Percentiles rank a stretch among this genome's conserved stretches.
These are phyloP conservation scores for Alternaria hordeiaustralica DNA, from an alignment of 2,329 filamentous ascomycete genomes.

Conservation along the genomic window DNA sequence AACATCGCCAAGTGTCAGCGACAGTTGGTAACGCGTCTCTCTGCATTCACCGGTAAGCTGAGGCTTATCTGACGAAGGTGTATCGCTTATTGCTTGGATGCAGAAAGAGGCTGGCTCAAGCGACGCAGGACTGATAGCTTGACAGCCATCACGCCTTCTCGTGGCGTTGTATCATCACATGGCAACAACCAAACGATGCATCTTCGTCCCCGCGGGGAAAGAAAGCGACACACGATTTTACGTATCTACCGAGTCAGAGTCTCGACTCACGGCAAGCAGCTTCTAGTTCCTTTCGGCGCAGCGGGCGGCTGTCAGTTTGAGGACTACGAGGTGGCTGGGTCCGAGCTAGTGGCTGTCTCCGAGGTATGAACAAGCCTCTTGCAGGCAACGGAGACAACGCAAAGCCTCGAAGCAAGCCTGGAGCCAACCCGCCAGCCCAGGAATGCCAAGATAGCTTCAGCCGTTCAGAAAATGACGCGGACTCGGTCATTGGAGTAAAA, in stretches of 20 bases:
- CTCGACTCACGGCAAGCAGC: neutral
- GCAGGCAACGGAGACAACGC: conserved; percentile 21
- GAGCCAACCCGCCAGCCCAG: conserved; percentile 34
- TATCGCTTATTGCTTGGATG: conserved; percentile 8
- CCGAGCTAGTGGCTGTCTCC: conserved; percentile 13
- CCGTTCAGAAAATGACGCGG: conserved; percentile 14
- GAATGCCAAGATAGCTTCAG: conserved; percentile 34
- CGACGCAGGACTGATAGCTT: conserved; percentile 9
- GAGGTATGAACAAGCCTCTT: conserved; percentile 37
- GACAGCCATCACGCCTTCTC: conserved; percentile 16
- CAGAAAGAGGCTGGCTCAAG: conserved; percentile 10
- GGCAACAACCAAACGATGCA: neutral
- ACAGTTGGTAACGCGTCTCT: conserved; percentile 16
- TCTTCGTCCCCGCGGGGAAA: neutral
- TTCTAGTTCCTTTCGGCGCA: neutral
- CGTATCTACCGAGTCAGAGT: conserved; percentile 11
- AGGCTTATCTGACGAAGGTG: conserved; percentile 17
- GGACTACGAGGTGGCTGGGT: neutral
- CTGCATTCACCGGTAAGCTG: conserved; percentile 8
- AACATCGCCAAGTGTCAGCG: conserved; percentile 15
- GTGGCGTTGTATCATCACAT: conserved; percentile 21
- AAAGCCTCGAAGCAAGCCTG: conserved; percentile 21
- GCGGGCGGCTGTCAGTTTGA: neutral
- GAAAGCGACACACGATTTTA: conserved; percentile 11
- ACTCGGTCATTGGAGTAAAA: conserved; percentile 34